phyloP scores from a whole-genome alignment of 352 stramenopile species.

The Phytopythium vexans region DNA sequence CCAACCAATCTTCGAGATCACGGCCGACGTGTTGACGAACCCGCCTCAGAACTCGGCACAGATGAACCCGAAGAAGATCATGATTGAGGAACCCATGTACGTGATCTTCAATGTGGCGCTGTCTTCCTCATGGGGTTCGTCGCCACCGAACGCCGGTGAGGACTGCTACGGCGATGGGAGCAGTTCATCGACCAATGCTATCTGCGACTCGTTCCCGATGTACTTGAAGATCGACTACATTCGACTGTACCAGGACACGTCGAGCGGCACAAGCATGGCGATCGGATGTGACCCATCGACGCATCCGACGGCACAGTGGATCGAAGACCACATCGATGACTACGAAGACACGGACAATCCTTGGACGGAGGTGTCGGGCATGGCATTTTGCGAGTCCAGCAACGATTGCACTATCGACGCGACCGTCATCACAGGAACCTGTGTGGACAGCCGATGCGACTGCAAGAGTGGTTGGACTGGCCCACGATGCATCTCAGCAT shows the following conservation, averaged over 20 bases:
- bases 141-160: slow-evolving; percentile 44
- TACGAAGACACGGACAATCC: slow-evolving; percentile 44
- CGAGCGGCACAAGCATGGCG: slow-evolving; percentile 27
- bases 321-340: slow-evolving; percentile 62
- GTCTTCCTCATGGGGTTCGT: slow-evolving; percentile 76
- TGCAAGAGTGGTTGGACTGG: slow-evolving; percentile 29
- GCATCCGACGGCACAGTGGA: slow-evolving; percentile 67
- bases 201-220: slow-evolving; percentile 62
- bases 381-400: slow-evolving; percentile 30
- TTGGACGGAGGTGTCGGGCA: slow-evolving; percentile 28
- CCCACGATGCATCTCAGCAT: slow-evolving; percentile 29
- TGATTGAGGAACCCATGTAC: too few relatives aligned
- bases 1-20: slow-evolving; percentile 86
- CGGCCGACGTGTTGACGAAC: slow-evolving; percentile 44
- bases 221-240: slow-evolving; percentile 76
- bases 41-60: slow-evolving; percentile 56
- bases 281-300: slow-evolving; percentile 45
- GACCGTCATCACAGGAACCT: slow-evolving; percentile 17
- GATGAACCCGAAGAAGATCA: too few relatives aligned
- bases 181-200: slow-evolving; percentile 25
- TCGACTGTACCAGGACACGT: slow-evolving; percentile 52
- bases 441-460: slow-evolving; percentile 19
- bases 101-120: slow-evolving; percentile 95
- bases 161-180: slow-evolving; percentile 35
- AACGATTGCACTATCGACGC: slow-evolving; percentile 39